Base-by-base conservation (phyloP, 2,329 filamentous ascomycete genomes). In the Verticillium longisporum region DNA sequence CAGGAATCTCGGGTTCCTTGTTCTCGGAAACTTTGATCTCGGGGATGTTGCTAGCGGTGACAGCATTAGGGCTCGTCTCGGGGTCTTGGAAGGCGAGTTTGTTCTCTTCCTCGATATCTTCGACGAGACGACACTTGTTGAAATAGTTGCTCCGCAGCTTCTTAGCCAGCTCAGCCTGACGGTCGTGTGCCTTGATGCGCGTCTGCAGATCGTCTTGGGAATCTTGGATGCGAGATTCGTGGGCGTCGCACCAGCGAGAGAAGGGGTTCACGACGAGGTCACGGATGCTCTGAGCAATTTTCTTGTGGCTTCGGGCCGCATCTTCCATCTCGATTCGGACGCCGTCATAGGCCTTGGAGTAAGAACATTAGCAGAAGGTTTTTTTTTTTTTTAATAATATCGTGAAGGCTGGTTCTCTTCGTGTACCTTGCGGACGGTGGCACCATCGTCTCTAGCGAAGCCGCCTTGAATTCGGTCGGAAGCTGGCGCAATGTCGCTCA, bases 101-200 rank as follows among this genome's bases (percentile, higher is more conserved):
- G 75, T 97, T 97, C 80, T 99, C 96, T 76, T 99, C 95, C 74
- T 99, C 95, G 63, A 98, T 79, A 72, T 99, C 95, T 73, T 99
- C 96, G 6, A 98, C 89, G 64, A 97, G 80, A 57, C 96, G 89
- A 74, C 95, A 99, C 78, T 98, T 99, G 82, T 98, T 99, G 83
- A 98, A 98, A 77, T 99, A 99, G 68, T 91, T 90, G 75, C 91
- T 97, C 66, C 95, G 88, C 68, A 97, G 85, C 78, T 98, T 98
- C 82, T 92, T 92, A 63, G 97, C 92, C 21, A 84, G 75, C 64
- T 99, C 95, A 62, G 90, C 89, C 75, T 99, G 96, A 67, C 90
- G 91, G 72, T 97, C 92, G 74, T 98, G 92, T 64, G 90, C 85
- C 80, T 97, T 97, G 76, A 98, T 93, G 62, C 92, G 90, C 56